Evolutionary conservation across 257 asterid genomes (phyloP), one percentile per base, ranked within the genome.

Genomic region (Dorcoceras hygrometricum): DNA sequence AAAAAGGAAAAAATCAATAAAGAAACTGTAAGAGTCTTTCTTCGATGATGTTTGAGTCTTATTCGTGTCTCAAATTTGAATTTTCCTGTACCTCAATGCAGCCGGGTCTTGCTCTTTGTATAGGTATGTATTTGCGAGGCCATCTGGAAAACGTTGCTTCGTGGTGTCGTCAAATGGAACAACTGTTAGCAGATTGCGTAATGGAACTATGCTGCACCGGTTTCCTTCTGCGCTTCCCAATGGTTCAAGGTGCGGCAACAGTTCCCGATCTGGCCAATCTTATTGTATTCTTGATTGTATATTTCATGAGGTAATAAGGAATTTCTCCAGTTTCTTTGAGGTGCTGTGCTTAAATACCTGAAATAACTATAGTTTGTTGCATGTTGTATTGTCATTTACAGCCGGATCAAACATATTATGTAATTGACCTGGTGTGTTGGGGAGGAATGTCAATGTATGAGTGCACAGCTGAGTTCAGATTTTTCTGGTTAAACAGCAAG

Each of bases 241-340:
- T 72, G 98, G 98, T 32, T 80, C 99, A 48, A 78, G 84, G 75
- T 70, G 68, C 39, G 85, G 70, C 68, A 85, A 88, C 67, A 75
- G 53, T 51, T 59, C 73, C 46, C 80, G 84, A 23, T 78, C 99
- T 16, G 87, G 89, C 66, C 95, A 86, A 59, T 89, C 95, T 9
- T 90, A 88, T 66, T 94, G 95, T 72, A 87, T 94, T 66, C 96
- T 94, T 19, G 96, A 94, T 75, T 94, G 99, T 81, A 84, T 94
- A 73, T 94, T 87, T 81, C 96, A 94, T 19, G 98, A 94, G 99
- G 97, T 94, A 78, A 59, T 31, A 78, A 59, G 28, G 69, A 9
- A 14, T 54, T 67, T 60, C 62, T 23, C 2, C 2, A 4, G 24
- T 39, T 18, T 66, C 69, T 19, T 75, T 16, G 23, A 65, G 34